Percentiles rank a stretch among this genome's conserved stretches.
Conservation (phyloP, 805 yeast species). For the Candida adriatica region DNA sequence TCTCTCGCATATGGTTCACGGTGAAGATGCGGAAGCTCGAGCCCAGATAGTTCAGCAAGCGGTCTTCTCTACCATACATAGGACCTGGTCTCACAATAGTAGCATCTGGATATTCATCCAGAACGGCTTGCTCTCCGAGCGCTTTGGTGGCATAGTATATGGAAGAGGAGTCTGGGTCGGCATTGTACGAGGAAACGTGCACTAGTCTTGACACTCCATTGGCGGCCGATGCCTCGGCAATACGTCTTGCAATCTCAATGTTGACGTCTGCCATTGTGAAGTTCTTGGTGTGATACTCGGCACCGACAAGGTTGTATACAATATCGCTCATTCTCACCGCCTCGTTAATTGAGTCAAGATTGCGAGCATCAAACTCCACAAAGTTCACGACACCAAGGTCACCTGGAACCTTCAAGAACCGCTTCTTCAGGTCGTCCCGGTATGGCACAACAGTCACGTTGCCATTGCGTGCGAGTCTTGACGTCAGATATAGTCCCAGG, state of each 20-base stretch:
- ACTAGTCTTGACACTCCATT: constrained; percentile 67
- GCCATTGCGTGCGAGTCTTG: constrained; percentile 78
- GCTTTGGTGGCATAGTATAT: constrained; percentile 77
- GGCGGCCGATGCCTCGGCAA: constrained; percentile 64
- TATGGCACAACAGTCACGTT: constrained; percentile 71
- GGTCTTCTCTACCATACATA: constrained; percentile 69
- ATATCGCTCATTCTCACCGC: constrained; percentile 76
- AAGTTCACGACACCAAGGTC: constrained; percentile 84
- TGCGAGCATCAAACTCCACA: constrained; percentile 77
- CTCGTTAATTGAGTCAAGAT: constrained; percentile 67
- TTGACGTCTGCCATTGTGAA: constrained; percentile 79
- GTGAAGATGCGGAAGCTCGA: constrained; percentile 54
- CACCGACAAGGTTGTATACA: constrained; percentile 74
- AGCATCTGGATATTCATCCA: constrained; percentile 61
- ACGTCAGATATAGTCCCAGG: constrained; percentile 63
- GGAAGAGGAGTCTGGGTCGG: constrained; percentile 59
- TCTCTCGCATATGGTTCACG: constrained; percentile 57
- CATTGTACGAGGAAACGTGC: constrained; percentile 77
- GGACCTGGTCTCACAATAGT: constrained; percentile 85
- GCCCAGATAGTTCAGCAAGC: constrained; percentile 56
- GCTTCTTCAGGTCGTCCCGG: constrained; percentile 70
- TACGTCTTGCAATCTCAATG: constrained; percentile 70
- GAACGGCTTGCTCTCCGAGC: constrained; percentile 64
- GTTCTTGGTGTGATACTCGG: constrained; percentile 70
- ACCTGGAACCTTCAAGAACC: constrained; percentile 76